Evolutionary conservation across 805 yeast genomes (phyloP).

Genomic region (Blastobotrys robertii): DNA sequence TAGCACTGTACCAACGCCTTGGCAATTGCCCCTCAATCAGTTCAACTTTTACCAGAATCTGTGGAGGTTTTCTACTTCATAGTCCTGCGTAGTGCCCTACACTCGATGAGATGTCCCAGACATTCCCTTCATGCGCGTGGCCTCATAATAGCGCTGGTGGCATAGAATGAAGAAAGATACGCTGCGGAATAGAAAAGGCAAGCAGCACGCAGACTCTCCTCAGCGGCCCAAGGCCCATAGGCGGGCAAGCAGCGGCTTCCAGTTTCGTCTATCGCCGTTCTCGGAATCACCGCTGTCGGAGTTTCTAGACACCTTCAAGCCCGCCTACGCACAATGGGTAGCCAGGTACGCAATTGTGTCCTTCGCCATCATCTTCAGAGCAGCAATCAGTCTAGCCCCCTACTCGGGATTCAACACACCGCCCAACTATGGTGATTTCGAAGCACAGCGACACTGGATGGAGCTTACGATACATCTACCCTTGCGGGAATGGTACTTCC

Average conservation of each 20-base stretch:
- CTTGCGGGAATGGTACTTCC: constrained; percentile 72
- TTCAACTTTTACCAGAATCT: not conserved
- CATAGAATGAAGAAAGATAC: not conserved
- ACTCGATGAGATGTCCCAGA: constrained; percentile 1
- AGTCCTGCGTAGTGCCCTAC: too few species aligned
- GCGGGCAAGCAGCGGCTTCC: constrained; percentile 5
- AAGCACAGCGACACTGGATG: constrained; percentile 98
- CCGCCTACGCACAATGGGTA: constrained; percentile 84
- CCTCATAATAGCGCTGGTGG: not conserved
- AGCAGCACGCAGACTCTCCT: constrained; percentile 2
- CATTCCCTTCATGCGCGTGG: not conserved
- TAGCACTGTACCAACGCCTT: constrained; percentile 4
- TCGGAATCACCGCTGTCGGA: constrained; percentile 64
- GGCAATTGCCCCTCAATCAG: not conserved
- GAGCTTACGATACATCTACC: constrained; percentile 79
- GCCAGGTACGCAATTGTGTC: constrained; percentile 52
- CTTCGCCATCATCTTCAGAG: constrained; percentile 64
- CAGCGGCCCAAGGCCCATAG: constrained; percentile 5
- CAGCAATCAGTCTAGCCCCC: constrained; percentile 83
- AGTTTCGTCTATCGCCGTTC: constrained; percentile 22
- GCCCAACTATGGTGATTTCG: constrained; percentile 92
- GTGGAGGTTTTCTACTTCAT: too few species aligned
- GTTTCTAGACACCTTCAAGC: constrained; percentile 65
- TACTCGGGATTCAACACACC: constrained; percentile 64
- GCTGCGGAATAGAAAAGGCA: constrained; percentile 1